Percentiles rank a stretch among this genome's conserved stretches.
Evolutionary conservation across 176 grass and related monocot species (phyloP).

Genomic region (Ensete ventricosum): DNA sequence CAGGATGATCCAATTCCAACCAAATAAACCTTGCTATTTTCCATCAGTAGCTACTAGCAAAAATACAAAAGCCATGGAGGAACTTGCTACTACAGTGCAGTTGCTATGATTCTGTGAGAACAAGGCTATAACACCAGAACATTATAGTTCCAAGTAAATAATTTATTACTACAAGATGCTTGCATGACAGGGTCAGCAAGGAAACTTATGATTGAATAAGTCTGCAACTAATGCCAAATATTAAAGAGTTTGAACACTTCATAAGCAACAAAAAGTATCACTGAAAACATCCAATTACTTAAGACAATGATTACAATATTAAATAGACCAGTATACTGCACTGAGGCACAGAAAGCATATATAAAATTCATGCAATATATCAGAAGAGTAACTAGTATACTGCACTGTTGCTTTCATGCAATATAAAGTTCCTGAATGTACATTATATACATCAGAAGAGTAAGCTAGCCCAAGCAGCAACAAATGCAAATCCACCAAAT

Average conservation of each 20-base stretch:
- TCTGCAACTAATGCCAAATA: too few relatives aligned
- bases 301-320: too few relatives aligned
- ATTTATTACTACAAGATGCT: background rate
- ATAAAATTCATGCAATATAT: too few relatives aligned
- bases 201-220: too few relatives aligned
- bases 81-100: conserved; percentile 42
- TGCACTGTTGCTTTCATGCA: too few relatives aligned
- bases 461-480: conserved; percentile 4
- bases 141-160: background rate
- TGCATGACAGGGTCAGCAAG: background rate
- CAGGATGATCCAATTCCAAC: conserved; percentile 26
- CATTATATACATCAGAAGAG: background rate
- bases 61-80: conserved; percentile 51
- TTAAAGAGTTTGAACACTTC: too few relatives aligned
- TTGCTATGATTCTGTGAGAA: conserved; percentile 32
- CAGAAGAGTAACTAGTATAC: too few relatives aligned
- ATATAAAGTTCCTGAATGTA: too few relatives aligned
- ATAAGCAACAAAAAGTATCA: too few relatives aligned
- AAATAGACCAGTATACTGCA: too few relatives aligned
- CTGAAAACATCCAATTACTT: too few relatives aligned
- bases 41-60: conserved; percentile 54
- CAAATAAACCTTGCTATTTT: conserved; percentile 45
- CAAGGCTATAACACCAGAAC: conserved; percentile 32
- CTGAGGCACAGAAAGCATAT: too few relatives aligned
- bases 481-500: conserved; percentile 3